A percentile compares a stretch with the other conserved stretches of the same genome.
These are phyloP conservation scores for Fusarium mundagurra DNA, from an alignment of 2,329 filamentous ascomycete species.

Conservation along the genomic window DNA sequence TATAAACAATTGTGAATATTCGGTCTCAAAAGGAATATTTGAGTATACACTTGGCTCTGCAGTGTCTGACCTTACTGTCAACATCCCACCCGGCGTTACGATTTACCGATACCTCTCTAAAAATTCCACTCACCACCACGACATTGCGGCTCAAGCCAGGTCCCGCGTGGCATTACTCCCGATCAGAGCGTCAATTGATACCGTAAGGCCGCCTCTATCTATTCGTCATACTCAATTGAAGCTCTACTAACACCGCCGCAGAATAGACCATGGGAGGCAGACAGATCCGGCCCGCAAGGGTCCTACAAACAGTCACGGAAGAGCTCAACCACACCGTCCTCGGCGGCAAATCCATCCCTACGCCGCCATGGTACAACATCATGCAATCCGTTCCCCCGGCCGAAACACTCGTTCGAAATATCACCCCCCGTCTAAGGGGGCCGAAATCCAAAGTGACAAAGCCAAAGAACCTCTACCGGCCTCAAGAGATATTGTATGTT, in stretches of 20 bases:
- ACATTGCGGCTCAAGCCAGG: conserved; percentile 9
- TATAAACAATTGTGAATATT: rapidly evolving
- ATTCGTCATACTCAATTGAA: neutral
- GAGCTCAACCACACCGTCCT: conserved; percentile 56
- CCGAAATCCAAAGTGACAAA: conserved; percentile 49
- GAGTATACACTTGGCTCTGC: neutral
- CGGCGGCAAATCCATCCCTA: conserved; percentile 46
- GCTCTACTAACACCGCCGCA: conserved; percentile 5
- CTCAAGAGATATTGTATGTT: conserved; percentile 78
- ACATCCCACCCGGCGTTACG: conserved; percentile 43
- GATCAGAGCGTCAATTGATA: conserved; percentile 33
- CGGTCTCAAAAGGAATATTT: neutral
- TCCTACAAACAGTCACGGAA: conserved; percentile 57
- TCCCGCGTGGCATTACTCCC: conserved; percentile 28
- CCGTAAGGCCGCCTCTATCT: conserved; percentile 8
- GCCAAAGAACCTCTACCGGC: conserved; percentile 81
- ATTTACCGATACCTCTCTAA: conserved; percentile 45
- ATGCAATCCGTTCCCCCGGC: conserved; percentile 65
- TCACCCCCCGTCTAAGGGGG: conserved; percentile 58
- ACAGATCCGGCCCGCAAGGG: conserved; percentile 58
- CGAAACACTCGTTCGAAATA: conserved; percentile 65
- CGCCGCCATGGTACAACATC: conserved; percentile 61
- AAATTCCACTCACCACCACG: conserved; percentile 43
- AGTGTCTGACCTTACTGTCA: neutral
- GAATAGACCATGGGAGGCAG: conserved; percentile 52